Percentiles rank a stretch among this genome's conserved stretches.
Evolutionary conservation across 2,329 filamentous ascomycete genomes (phyloP).

Genomic region (Peltaster fructicola): DNA sequence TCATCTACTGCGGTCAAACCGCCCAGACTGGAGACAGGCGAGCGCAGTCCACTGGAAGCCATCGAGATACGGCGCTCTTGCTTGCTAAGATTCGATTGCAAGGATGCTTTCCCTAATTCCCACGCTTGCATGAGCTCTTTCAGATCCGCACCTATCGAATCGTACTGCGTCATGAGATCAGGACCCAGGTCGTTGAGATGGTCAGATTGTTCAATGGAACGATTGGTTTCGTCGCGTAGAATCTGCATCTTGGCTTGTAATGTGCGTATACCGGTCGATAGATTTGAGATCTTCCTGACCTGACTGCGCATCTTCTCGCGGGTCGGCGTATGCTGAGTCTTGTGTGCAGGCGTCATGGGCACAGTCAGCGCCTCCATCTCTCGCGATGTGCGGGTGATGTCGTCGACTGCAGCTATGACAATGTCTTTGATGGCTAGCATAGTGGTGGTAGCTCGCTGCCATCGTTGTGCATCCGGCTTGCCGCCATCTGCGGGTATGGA

Average conservation of each 20-base stretch:
- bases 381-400: conserved; percentile 49
- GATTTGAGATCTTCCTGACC: conserved; percentile 68
- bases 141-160: conserved; percentile 80
- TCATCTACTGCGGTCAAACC: conserved; percentile 41
- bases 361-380: conserved; percentile 51
- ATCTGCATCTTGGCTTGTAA: conserved; percentile 91
- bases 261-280: conserved; percentile 79
- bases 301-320: conserved; percentile 74
- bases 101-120: conserved; percentile 53
- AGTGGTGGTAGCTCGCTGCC: conserved; percentile 60
- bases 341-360: conserved; percentile 38
- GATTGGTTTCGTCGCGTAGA: conserved; percentile 74
- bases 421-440: conserved; percentile 47
- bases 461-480: conserved; percentile 57
- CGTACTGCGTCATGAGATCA: conserved; percentile 74
- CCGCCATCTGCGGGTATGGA: conserved; percentile 71
- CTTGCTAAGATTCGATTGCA: conserved; percentile 65
- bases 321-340: conserved; percentile 41
- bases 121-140: conserved; percentile 36
- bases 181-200: conserved; percentile 47
- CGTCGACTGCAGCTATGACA: conserved; percentile 45
- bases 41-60: conserved; percentile 31
- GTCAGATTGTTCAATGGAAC: conserved; percentile 53
- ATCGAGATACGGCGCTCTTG: conserved; percentile 46
- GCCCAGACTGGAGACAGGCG: conserved; percentile 38